Evolutionary conservation across 306 rosid species (phyloP), one percentile per base, ranked within the genome.

Genomic region (Cucumis melo): DNA sequence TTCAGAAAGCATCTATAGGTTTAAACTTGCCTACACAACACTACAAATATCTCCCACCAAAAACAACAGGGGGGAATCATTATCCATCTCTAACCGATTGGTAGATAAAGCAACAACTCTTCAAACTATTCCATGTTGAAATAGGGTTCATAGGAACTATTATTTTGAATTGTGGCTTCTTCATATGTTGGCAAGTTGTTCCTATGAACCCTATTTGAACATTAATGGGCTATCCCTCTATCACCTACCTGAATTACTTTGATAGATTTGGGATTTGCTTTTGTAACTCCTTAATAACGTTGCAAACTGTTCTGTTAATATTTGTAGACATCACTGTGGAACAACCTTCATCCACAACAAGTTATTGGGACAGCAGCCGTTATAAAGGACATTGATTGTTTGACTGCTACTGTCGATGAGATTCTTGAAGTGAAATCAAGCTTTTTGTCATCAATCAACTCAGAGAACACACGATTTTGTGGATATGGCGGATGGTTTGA

Each of bases 401-500:
- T 95, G 82, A 95, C 98, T 83, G 91, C 91, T 78, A 85, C 97
- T 2, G 90, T 92, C 66, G 51, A 81, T 72, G 99, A 92, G 78
- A 90, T 95, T 77, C 88, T 89, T 55, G 86, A 92, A 90, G 87
- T 95, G 20, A 84, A 78, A 68, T 85, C 95, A 67, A 83, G 82
- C 44, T 78, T 90, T 83, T 77, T 74, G 16, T 81, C 87, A 17
- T 83, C 97, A 62, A 82, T 92, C 81, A 86, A 86, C 55, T 50
- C 68, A 39, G 88, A 88, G 21, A 86, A 83, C 82, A 63, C 92
- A 65, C 85, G 91, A 81, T 78, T 95, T 78, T 90, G 92, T 41
- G 99, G 98, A 58, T 87, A 84, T 29, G 97, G 88, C 44, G 99
- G 99, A 82, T 95, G 99, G 99, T 95, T 95, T 82, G 99, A 95